A percentile compares a stretch with the other conserved stretches of the same genome.
Conservation (phyloP, 176 grass and related monocot species). For the Bromus sterilis region DNA sequence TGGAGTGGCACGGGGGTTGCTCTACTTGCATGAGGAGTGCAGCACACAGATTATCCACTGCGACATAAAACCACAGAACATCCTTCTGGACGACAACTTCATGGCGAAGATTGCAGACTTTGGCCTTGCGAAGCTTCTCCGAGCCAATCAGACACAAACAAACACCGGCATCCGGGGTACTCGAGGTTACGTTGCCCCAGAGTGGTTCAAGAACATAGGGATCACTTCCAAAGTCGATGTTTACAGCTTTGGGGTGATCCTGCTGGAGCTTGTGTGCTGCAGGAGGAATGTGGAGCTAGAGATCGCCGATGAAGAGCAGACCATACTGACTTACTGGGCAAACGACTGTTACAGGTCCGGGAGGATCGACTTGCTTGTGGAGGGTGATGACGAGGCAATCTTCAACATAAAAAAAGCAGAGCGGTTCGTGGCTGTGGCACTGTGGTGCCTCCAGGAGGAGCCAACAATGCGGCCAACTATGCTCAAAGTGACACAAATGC, state of each 20-base stretch:
- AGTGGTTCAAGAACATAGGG: slow-evolving; percentile 36
- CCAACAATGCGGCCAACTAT: slow-evolving; percentile 35
- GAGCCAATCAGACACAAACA: slow-evolving; percentile 21
- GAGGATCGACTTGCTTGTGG: slow-evolving; percentile 25
- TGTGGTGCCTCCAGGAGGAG: slow-evolving; percentile 67
- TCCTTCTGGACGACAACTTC: slow-evolving; percentile 18
- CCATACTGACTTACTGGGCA: slow-evolving; percentile 36
- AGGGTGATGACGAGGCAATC: slow-evolving; percentile 13
- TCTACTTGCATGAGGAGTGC: slow-evolving; percentile 39
- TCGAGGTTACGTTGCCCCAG: slow-evolving; percentile 34
- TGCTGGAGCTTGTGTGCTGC: slow-evolving; percentile 33
- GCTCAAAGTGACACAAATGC: slow-evolving; percentile 35
- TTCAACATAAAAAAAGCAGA: slow-evolving; percentile 6
- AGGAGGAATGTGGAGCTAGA: slow-evolving; percentile 29
- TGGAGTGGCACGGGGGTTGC: slow-evolving; percentile 26
- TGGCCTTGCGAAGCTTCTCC: slow-evolving; percentile 37
- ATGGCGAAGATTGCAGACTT: slow-evolving; percentile 35
- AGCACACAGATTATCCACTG: slow-evolving; percentile 37
- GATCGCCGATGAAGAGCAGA: background rate
- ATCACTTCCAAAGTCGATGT: slow-evolving; percentile 35
- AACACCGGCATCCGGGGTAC: slow-evolving; percentile 28
- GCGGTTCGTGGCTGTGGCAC: slow-evolving; percentile 30
- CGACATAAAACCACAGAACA: slow-evolving; percentile 42
- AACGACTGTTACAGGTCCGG: slow-evolving; percentile 34
- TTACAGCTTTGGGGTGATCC: slow-evolving; percentile 36